phyloP scores from a whole-genome alignment of 2,329 filamentous ascomycete species.

The Clonostachys rhizophaga region DNA sequence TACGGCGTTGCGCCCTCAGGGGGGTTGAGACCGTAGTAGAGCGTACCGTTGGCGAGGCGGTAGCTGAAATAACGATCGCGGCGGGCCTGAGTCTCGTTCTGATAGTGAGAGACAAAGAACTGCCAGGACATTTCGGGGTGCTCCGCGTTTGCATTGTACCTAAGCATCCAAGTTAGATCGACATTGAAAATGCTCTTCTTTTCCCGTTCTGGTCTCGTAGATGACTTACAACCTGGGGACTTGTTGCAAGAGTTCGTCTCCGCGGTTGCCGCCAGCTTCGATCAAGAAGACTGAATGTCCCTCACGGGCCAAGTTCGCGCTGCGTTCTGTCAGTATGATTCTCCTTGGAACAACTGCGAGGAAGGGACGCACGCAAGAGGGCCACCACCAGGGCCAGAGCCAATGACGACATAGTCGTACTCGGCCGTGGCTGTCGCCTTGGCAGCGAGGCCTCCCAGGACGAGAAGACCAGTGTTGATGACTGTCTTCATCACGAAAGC shows the following conservation, averaged over 20 bases:
- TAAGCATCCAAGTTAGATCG: not conserved
- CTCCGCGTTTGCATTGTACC: constrained; percentile 3
- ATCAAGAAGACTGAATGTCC: constrained; percentile 52
- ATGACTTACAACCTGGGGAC: constrained; percentile 6
- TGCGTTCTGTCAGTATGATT: not conserved
- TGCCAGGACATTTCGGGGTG: constrained; percentile 35
- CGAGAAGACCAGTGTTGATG: too few relatives aligned
- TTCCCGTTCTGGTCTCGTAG: not conserved
- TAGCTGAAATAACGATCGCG: constrained; percentile 1
- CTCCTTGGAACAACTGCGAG: not conserved
- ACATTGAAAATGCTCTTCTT: not conserved
- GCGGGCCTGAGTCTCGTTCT: constrained; percentile 19
- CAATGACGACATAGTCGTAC: constrained; percentile 56
- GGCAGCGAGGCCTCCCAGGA: not conserved
- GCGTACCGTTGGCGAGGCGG: not conserved
- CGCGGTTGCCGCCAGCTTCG: constrained; percentile 52
- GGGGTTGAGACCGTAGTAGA: constrained; percentile 1
- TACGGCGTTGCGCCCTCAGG: constrained; percentile 3
- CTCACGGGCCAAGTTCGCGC: constrained; percentile 44
- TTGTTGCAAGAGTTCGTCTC: constrained; percentile 10
- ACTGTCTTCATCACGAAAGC: too few relatives aligned
- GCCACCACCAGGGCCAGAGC: constrained; percentile 49
- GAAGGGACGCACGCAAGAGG: constrained; percentile 32
- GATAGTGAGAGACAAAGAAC: constrained; percentile 58
- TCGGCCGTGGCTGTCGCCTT: not conserved